Evolutionary conservation across 1,284 basidiomycete genomes (phyloP).

Genomic region (Vanrija pseudolonga): DNA sequence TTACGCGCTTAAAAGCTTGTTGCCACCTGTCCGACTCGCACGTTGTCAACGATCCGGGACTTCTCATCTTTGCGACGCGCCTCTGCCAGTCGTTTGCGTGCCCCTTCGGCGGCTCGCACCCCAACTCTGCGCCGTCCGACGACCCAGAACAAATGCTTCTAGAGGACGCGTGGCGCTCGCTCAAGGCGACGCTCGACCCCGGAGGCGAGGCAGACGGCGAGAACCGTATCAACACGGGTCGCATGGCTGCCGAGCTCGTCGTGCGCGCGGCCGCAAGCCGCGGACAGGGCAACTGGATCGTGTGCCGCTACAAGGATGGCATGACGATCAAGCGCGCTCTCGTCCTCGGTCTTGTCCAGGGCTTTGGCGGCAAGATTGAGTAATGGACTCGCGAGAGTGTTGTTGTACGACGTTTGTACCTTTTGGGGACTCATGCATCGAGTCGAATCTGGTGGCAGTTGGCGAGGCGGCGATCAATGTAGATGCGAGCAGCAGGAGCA

Average conservation of each 20-base stretch:
- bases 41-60: slow-evolving; percentile 48
- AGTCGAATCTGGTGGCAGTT: too few relatives aligned
- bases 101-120: slow-evolving; percentile 38
- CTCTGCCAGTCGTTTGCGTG: slow-evolving; percentile 47
- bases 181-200: slow-evolving; percentile 42
- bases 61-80: slow-evolving; percentile 48
- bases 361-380: slow-evolving; percentile 44
- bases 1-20: slow-evolving; percentile 46
- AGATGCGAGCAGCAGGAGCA: too few relatives aligned
- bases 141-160: slow-evolving; percentile 43
- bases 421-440: background rate
- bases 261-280: slow-evolving; percentile 38
- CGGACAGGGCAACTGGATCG: slow-evolving; percentile 36
- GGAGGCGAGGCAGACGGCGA: slow-evolving; percentile 42
- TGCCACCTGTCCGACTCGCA: slow-evolving; percentile 48
- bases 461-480: too few relatives aligned
- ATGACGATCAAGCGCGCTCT: slow-evolving; percentile 43
- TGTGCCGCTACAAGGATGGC: slow-evolving; percentile 44
- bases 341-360: slow-evolving; percentile 40
- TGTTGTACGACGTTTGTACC: slow-evolving; percentile 3
- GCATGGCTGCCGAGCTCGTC: slow-evolving; percentile 49
- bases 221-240: slow-evolving; percentile 48
- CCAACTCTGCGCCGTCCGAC: slow-evolving; percentile 23
- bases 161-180: slow-evolving; percentile 45
- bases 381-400: slow-evolving; percentile 7